Base-by-base conservation (phyloP, 1,139 yeast genomes). In the Sporopachydermia cereana region DNA sequence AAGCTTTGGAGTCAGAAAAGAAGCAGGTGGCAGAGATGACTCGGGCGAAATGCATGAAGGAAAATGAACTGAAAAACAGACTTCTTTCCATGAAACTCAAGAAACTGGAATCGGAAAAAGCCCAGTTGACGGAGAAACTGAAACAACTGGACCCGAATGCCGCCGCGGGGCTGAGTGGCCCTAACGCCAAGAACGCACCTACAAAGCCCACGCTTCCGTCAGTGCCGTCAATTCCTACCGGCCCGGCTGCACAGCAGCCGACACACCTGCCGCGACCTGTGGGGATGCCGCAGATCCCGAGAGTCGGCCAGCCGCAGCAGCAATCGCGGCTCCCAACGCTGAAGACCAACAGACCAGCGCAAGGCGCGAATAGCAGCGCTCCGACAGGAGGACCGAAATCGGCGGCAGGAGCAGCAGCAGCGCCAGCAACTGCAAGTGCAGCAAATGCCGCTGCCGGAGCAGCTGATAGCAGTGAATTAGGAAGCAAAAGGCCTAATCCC, bases 301-400 rank as follows among this genome's bases (percentile, higher is more conserved):
- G 39, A 34, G 39, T 34, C 17, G 39, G 39, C n/a, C 39, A 34
- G 22, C 39, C 39, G 17, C 30, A 27, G n/a, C 30, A 27, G n/a
- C 29, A 25, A 25, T 34, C 39, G 5, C 18, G 39, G 17, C n/a
- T 34, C 12, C 39, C 39, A 9, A 34, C 39, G 9, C n/a, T 34
- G n/a, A 34, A 34, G n/a, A 7, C 29, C n/a, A n/a, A n/a, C n/a
- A n/a, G n/a, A n/a, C n/a, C n/a, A n/a, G n/a, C n/a, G n/a, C n/a
- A n/a, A n/a, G n/a, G n/a, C n/a, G n/a, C n/a, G n/a, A n/a, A n/a
- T n/a, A n/a, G n/a, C n/a, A n/a, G n/a, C n/a, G n/a, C n/a, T n/a
- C n/a, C n/a, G n/a, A n/a, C n/a, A n/a, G n/a, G n/a, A n/a, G n/a
- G n/a, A n/a, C n/a, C n/a, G n/a, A n/a, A n/a, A n/a, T 25, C 29